Evolutionary conservation across 2,329 filamentous ascomycete species (phyloP).

Genomic region (Passalora sequoiae): DNA sequence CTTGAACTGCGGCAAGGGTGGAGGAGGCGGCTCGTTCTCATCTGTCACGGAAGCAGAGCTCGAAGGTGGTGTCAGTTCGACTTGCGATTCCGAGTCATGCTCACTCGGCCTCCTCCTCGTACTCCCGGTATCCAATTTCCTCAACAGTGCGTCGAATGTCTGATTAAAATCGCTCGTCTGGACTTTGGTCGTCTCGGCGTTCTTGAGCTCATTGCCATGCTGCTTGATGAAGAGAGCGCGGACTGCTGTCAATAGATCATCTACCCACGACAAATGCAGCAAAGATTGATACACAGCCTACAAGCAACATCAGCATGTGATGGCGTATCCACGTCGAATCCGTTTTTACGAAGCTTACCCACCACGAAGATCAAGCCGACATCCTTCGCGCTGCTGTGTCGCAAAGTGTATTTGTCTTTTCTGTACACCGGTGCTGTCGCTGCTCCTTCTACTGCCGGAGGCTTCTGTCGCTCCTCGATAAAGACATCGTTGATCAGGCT

Average conservation of each 20-base stretch:
- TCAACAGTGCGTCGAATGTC: conserved; percentile 91
- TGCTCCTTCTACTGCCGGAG: conserved; percentile 49
- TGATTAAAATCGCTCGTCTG: conserved; percentile 77
- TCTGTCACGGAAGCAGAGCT: conserved; percentile 45
- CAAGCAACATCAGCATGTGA: conserved; percentile 13
- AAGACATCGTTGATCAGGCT: conserved; percentile 94
- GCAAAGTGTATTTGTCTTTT: conserved; percentile 88
- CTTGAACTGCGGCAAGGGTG: conserved; percentile 43
- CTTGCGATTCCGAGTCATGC: conserved; percentile 30
- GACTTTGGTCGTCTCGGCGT: conserved; percentile 69
- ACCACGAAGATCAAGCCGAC: conserved; percentile 93
- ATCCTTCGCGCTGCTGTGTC: conserved; percentile 91
- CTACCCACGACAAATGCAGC: conserved; percentile 92
- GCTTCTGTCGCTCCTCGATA: conserved; percentile 80
- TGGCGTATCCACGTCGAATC: background rate
- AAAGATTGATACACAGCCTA: conserved; percentile 96
- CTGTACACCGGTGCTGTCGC: conserved; percentile 67
- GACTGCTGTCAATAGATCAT: conserved; percentile 92
- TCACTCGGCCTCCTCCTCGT: conserved; percentile 26
- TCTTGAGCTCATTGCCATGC: conserved; percentile 81
- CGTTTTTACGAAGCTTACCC: conserved; percentile 38
- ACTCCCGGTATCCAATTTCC: conserved; percentile 61
- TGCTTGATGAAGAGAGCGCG: conserved; percentile 85
- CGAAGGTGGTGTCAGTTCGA: conserved; percentile 50
- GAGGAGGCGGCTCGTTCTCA: conserved; percentile 49